A percentile compares a stretch with the other conserved stretches of the same genome.
These are phyloP conservation scores for Pythium myriotylum DNA, from an alignment of 352 stramenopile genomes.

Conservation along the genomic window DNA sequence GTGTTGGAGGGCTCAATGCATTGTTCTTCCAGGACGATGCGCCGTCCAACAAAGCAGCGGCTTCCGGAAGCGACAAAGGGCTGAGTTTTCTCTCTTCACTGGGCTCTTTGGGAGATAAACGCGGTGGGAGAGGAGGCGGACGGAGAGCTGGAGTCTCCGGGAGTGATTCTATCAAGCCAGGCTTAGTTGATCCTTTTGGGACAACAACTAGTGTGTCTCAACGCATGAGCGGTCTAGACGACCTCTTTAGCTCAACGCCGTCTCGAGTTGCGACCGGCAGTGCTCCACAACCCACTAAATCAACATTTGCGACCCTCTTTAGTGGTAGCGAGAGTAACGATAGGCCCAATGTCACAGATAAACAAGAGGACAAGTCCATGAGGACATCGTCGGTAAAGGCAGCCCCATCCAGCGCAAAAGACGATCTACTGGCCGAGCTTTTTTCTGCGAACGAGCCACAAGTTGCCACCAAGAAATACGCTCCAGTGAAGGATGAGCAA, in stretches of 20 bases:
- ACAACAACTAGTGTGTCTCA: conserved; percentile 3
- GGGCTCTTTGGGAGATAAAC: conserved; percentile 10
- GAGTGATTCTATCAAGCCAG: conserved; percentile 1
- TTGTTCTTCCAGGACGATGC: conserved; percentile 31
- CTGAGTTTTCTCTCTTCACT: conserved; percentile 23
- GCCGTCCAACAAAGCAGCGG: background rate
- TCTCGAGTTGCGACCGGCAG: background rate
- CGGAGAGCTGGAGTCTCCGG: background rate
- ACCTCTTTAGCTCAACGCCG: conserved; percentile 22
- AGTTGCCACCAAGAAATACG: background rate
- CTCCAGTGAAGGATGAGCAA: conserved; percentile 12
- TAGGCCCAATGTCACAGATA: background rate
- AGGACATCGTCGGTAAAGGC: background rate
- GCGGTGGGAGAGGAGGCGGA: conserved; percentile 6
- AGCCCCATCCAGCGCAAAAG: conserved; percentile 7
- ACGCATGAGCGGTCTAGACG: conserved; percentile 14
- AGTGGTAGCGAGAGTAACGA: conserved; percentile 5
- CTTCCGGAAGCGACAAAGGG: background rate
- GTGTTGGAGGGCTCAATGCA: conserved; percentile 13
- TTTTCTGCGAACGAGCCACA: conserved; percentile 11
- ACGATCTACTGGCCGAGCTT: conserved; percentile 24
- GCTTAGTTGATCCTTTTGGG: conserved; percentile 27
- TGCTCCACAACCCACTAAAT: conserved; percentile 5
- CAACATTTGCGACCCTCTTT: conserved; percentile 30
- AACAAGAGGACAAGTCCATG: background rate